Conservation (phyloP, 106 monocot genomes). For the Amphibolis antarctica region DNA sequence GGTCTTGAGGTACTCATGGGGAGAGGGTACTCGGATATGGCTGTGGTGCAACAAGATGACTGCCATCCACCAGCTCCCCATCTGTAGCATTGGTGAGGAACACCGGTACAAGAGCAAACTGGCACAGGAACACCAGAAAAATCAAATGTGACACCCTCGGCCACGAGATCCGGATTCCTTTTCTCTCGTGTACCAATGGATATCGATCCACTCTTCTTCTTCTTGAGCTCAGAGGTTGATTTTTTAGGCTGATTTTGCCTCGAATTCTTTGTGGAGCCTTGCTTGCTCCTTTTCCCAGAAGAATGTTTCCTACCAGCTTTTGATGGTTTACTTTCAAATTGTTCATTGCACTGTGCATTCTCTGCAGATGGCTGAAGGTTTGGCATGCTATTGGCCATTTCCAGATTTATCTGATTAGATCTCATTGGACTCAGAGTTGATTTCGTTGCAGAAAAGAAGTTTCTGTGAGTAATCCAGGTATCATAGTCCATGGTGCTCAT, state of each 20-base stretch:
- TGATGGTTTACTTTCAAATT: conserved; percentile 10
- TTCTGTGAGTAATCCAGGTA: conserved; percentile 45
- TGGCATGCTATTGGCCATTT: conserved; percentile 12
- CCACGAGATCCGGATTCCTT: conserved; percentile 26
- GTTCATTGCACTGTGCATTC: background rate
- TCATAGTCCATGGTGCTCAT: conserved; percentile 26
- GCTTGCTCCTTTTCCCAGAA: conserved; percentile 18
- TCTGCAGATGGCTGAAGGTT: background rate
- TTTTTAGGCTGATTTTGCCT: conserved; percentile 35
- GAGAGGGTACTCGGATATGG: conserved; percentile 62
- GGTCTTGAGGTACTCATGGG: conserved; percentile 58
- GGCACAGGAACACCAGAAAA: conserved; percentile 46
- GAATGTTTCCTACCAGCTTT: conserved; percentile 23
- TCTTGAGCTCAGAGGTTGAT: conserved; percentile 8
- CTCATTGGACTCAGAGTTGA: conserved; percentile 9
- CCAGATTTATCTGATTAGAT: conserved; percentile 9
- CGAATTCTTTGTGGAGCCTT: conserved; percentile 11
- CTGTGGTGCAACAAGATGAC: conserved; percentile 65
- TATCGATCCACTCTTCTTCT: conserved; percentile 21
- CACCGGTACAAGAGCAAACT: conserved; percentile 58
- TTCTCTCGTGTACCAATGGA: conserved; percentile 32
- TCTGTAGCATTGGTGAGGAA: conserved; percentile 52
- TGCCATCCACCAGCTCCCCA: conserved; percentile 86
- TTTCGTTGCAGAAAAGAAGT: conserved; percentile 20
- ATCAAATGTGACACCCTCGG: conserved; percentile 22